These are phyloP conservation scores for Penicillium sp. DNA, from an alignment of 2,329 filamentous ascomycete species.

Conservation along the genomic window DNA sequence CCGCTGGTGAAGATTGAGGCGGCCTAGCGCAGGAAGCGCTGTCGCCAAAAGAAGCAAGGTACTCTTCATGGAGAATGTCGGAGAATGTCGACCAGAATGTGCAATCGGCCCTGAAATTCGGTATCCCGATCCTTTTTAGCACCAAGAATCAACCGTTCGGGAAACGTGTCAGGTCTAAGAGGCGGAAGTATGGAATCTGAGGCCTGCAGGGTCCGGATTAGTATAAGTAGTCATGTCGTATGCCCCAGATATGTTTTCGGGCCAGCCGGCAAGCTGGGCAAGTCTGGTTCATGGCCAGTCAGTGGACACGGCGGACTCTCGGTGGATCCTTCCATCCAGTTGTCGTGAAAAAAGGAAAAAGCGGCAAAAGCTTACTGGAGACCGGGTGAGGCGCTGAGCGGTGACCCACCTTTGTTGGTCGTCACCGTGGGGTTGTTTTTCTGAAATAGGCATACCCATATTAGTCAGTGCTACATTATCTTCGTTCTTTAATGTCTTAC, in stretches of 20 bases:
- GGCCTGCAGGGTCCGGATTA: background rate
- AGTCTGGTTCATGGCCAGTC: slow-evolving; percentile 1
- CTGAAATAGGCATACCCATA: too few species aligned
- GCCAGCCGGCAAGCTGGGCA: slow-evolving; percentile 1
- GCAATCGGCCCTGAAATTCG: slow-evolving; percentile 1
- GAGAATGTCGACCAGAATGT: slow-evolving; percentile 4
- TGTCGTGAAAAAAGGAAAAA: background rate
- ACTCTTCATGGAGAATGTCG: slow-evolving; percentile 22
- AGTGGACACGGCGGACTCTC: background rate
- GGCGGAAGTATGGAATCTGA: background rate
- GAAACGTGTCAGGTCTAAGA: background rate
- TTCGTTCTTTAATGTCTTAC: too few species aligned
- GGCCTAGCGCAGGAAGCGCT: slow-evolving; percentile 11
- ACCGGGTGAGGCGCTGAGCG: background rate
- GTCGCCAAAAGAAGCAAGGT: slow-evolving; percentile 17
- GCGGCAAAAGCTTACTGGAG: background rate
- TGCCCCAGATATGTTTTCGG: background rate
- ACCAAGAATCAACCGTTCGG: background rate
- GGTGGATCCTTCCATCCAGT: slow-evolving; percentile 1
- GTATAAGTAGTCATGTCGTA: slow-evolving; percentile 4
- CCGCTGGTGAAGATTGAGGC: slow-evolving; percentile 33
- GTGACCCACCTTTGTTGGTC: background rate
- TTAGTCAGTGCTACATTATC: too few species aligned
- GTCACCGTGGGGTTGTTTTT: background rate
- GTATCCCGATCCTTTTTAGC: background rate